Conservation (phyloP, 306 rosid genomes). For the Alnus rubra region DNA sequence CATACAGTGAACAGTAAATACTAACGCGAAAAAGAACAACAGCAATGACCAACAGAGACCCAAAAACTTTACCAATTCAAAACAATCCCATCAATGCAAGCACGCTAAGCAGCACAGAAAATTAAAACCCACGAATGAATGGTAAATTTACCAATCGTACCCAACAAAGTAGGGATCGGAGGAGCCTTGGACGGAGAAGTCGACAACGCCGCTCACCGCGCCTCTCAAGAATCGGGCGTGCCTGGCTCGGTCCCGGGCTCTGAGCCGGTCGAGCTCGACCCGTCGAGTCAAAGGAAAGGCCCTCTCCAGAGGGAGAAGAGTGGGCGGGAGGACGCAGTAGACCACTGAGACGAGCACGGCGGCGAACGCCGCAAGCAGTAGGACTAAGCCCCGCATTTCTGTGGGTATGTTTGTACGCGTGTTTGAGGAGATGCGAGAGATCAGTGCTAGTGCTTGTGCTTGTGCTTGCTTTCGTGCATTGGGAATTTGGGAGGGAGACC, state of each 20-base stretch:
- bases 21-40: constrained; percentile 15
- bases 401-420: constrained; percentile 3
- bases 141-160: constrained; percentile 50
- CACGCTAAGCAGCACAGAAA: neutral
- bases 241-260: constrained; percentile 67
- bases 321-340: constrained; percentile 41
- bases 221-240: constrained; percentile 73
- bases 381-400: constrained; percentile 49
- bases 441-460: constrained; percentile 20
- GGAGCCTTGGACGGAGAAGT: constrained; percentile 78
- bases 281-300: constrained; percentile 49
- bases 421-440: constrained; percentile 27
- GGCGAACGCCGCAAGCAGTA: constrained; percentile 30
- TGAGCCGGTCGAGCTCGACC: constrained; percentile 53
- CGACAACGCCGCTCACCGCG: constrained; percentile 57
- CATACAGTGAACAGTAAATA: constrained; percentile 19
- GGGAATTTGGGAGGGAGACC: constrained; percentile 5
- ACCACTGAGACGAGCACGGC: constrained; percentile 36
- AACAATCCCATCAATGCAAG: constrained; percentile 28
- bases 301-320: constrained; percentile 60
- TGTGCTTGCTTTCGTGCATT: constrained; percentile 44
- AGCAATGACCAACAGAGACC: neutral
- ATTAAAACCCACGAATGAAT: constrained; percentile 22
- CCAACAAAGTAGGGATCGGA: constrained; percentile 74
- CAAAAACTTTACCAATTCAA: constrained; percentile 7